Percentiles rank a stretch among this genome's conserved stretches.
Evolutionary conservation across 805 yeast species (phyloP).

Genomic region (Kodamaea leandrae): DNA sequence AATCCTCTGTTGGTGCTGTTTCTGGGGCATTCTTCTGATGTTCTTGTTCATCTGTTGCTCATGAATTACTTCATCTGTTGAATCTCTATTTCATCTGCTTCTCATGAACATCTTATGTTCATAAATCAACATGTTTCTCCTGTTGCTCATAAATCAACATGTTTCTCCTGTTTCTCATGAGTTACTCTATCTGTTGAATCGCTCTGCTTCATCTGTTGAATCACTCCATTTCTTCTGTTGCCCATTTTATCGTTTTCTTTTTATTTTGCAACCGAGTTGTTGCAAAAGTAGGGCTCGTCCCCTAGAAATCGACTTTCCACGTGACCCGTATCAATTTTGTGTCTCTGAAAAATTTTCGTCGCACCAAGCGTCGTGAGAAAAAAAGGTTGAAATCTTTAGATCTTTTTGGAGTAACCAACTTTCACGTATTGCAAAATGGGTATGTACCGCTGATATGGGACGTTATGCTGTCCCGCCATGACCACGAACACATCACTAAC

Average conservation of each 20-base stretch:
- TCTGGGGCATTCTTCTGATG: no score
- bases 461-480: conserved; percentile 7
- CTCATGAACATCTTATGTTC: no score
- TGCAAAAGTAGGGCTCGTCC: not conserved
- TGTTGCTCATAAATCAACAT: no score
- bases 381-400: conserved; percentile 14
- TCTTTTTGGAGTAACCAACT: conserved; percentile 2
- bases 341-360: conserved; percentile 1
- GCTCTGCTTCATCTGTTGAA: no score
- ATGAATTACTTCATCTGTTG: no score
- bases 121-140: no score
- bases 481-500: conserved; percentile 9
- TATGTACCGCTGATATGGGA: conserved; percentile 1
- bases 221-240: no score
- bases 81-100: no score
- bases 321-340: not conserved
- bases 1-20: no score
- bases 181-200: no score
- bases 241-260: not conserved
- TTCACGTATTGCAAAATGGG: conserved; percentile 1
- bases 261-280: not conserved
- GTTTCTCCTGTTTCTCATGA: no score
- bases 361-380: conserved; percentile 15
- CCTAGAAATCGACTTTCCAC: not conserved
- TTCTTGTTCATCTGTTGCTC: no score